Evolutionary conservation across 2,329 filamentous ascomycete species (phyloP).

Genomic region (Hypoxylon sp.): DNA sequence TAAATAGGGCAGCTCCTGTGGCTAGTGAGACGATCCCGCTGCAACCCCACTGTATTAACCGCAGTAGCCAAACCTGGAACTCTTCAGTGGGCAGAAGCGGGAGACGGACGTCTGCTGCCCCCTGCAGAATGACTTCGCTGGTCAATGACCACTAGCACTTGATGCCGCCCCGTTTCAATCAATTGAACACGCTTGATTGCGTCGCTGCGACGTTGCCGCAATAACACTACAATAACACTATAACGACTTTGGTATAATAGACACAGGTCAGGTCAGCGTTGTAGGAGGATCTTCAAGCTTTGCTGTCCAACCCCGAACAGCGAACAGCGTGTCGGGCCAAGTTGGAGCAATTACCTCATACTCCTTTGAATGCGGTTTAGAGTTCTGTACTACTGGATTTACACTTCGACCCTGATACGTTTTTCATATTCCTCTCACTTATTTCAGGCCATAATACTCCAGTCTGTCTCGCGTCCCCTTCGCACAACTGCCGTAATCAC

Average conservation of each 20-base stretch:
- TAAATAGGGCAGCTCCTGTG: slow-evolving; percentile 14
- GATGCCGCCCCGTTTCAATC: slow-evolving; percentile 30
- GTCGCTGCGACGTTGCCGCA: slow-evolving; percentile 15
- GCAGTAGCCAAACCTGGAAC: slow-evolving; percentile 14
- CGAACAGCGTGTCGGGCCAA: slow-evolving; percentile 25
- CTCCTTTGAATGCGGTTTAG: slow-evolving; percentile 31
- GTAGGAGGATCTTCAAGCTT: slow-evolving; percentile 28
- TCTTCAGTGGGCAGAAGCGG: slow-evolving; percentile 2
- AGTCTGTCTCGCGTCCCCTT: slow-evolving; percentile 3
- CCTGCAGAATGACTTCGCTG: slow-evolving; percentile 43
- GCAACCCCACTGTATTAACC: slow-evolving; percentile 31
- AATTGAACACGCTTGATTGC: slow-evolving; percentile 24
- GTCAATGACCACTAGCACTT: slow-evolving; percentile 41
- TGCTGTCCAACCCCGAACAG: slow-evolving; percentile 20
- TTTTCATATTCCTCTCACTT: not conserved
- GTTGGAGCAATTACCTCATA: slow-evolving; percentile 37
- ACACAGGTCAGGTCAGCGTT: slow-evolving; percentile 5
- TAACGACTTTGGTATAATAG: slow-evolving; percentile 28
- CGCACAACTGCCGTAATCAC: slow-evolving; percentile 7
- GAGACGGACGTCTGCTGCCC: slow-evolving; percentile 39
- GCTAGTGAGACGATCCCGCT: slow-evolving; percentile 31
- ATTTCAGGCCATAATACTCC: not conserved
- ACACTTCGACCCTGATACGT: slow-evolving; percentile 9
- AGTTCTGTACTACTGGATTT: slow-evolving; percentile 11
- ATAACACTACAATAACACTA: slow-evolving; percentile 20